phyloP scores from a whole-genome alignment of 805 yeast species.

The Priceomyces melissophilus region DNA sequence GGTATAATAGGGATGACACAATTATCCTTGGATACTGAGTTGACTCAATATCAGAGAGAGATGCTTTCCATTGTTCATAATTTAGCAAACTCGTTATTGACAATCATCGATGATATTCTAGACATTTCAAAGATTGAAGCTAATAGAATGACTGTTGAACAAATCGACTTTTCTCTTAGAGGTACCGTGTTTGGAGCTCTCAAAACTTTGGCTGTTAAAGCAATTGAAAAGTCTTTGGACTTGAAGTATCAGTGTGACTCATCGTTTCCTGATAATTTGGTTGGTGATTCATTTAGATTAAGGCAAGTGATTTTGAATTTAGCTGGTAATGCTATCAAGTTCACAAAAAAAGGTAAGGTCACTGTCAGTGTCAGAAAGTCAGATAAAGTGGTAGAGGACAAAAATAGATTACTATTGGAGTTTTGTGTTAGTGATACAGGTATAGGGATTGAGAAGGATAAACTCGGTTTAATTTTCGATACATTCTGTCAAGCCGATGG shows the following conservation, averaged over 20 bases:
- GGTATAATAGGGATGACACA: conserved; percentile 95
- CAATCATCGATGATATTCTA: conserved; percentile 84
- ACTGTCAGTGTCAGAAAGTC: conserved; percentile 67
- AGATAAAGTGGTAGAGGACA: conserved; percentile 26
- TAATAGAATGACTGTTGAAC: conserved; percentile 88
- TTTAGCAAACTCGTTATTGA: conserved; percentile 77
- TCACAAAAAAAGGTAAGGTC: conserved; percentile 80
- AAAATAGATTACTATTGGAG: conserved; percentile 55
- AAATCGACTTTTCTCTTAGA: conserved; percentile 79
- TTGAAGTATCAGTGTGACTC: conserved; percentile 79
- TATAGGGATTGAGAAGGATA: conserved; percentile 84
- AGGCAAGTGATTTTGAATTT: conserved; percentile 83
- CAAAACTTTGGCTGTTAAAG: conserved; percentile 85
- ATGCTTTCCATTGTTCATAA: conserved; percentile 89
- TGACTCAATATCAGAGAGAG: conserved; percentile 88
- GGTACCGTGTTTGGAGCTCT: conserved; percentile 89
- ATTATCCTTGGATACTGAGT: conserved; percentile 79
- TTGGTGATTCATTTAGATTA: conserved; percentile 86
- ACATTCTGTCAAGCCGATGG: conserved; percentile 94
- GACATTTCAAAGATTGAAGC: conserved; percentile 94
- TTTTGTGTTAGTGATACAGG: conserved; percentile 90
- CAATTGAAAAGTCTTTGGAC: conserved; percentile 80
- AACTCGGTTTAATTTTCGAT: conserved; percentile 79
- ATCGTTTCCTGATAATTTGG: conserved; percentile 79
- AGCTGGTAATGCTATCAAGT: conserved; percentile 88